Conservation (phyloP, 176 grass and related monocot genomes). For the Tillandsia fasciculata region DNA sequence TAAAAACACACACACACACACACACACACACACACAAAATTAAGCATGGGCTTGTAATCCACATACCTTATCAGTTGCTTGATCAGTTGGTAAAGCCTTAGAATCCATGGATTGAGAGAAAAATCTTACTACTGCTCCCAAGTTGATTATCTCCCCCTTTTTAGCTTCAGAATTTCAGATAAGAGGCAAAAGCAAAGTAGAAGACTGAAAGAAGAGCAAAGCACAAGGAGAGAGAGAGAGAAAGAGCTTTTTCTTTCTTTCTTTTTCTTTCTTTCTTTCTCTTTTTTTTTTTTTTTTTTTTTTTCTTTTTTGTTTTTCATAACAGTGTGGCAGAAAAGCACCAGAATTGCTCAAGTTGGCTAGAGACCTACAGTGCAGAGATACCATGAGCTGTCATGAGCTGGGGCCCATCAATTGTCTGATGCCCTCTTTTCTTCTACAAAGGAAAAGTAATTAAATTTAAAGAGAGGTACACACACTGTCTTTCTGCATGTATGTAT, state of each 20-base stretch:
- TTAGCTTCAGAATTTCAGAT: neutral
- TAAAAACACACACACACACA: too few species aligned
- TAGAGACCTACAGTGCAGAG: neutral
- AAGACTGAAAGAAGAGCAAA: neutral
- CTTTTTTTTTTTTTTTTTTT: neutral
- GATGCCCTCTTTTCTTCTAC: too few species aligned
- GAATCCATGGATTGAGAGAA: slow-evolving; percentile 3
- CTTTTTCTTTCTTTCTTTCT: neutral
- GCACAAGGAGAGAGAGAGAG: neutral
- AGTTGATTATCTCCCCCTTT: neutral
- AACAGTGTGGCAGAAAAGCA: neutral
- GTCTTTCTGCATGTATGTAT: neutral
- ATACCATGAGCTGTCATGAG: neutral
- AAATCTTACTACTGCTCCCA: neutral
- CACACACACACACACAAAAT: neutral
- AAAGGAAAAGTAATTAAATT: too few species aligned
- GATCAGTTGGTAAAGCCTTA: neutral
- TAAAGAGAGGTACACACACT: neutral
- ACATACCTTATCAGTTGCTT: neutral
- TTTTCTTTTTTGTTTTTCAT: neutral
- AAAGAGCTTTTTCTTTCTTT: neutral
- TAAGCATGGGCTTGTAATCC: neutral
- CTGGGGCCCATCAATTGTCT: neutral
- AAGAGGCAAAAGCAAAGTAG: too few species aligned
- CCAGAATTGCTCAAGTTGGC: neutral